Percentiles rank a stretch among this genome's conserved stretches.
Evolutionary conservation across 768 basidiomycete species (phyloP).

Genomic region (Termitomyces sp.): DNA sequence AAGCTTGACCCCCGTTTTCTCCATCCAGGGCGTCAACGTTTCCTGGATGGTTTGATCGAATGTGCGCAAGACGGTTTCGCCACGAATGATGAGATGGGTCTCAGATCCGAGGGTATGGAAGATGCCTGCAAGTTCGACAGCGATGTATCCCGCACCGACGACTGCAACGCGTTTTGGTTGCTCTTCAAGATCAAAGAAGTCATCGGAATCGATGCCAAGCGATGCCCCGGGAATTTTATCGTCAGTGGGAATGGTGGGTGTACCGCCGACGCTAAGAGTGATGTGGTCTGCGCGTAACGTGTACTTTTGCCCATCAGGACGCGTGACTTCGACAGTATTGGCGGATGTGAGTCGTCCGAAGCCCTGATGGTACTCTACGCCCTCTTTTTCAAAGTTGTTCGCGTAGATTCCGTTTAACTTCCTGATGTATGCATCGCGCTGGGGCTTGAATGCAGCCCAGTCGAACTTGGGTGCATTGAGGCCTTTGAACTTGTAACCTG

Average conservation of each 20-base stretch:
- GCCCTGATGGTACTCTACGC: constrained; percentile 83
- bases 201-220: constrained; percentile 89
- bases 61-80: constrained; percentile 84
- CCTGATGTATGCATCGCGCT: constrained; percentile 93
- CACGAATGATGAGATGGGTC: constrained; percentile 88
- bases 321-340: constrained; percentile 67
- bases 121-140: constrained; percentile 93
- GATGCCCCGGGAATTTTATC: constrained; percentile 83
- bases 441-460: constrained; percentile 88
- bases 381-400: constrained; percentile 79
- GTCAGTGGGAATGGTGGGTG: constrained; percentile 74
- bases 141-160: constrained; percentile 97
- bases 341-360: constrained; percentile 66
- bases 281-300: constrained; percentile 72
- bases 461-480: constrained; percentile 60
- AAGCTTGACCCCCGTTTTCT: constrained; percentile 86
- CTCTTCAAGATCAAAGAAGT: constrained; percentile 88
- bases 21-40: constrained; percentile 84
- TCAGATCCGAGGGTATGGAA: constrained; percentile 88
- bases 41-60: constrained; percentile 89
- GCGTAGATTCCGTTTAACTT: constrained; percentile 89
- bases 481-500: constrained; percentile 70
- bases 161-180: constrained; percentile 93
- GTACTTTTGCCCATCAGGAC: constrained; percentile 63
- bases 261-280: constrained; percentile 81